Evolutionary conservation across 2,329 filamentous ascomycete genomes (phyloP), one percentile per base, ranked within the genome.

Genomic region (Claviceps quebecensis): DNA sequence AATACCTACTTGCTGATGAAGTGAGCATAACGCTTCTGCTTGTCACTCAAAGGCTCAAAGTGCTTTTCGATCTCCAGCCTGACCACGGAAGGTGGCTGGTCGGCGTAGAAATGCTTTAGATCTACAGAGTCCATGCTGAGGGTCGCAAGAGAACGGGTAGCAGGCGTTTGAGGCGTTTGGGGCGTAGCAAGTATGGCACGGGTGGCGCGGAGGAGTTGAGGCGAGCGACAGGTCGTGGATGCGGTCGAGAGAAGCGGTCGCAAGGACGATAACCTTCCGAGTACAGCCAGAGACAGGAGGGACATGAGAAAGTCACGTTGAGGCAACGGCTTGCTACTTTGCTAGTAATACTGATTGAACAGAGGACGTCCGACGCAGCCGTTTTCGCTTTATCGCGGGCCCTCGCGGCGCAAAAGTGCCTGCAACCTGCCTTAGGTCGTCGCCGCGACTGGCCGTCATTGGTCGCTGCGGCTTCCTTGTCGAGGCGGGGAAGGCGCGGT

Each of bases 21-120:
- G 70, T 96, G 90, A 56, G 90, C 86, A 74, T 96, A 96, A 63
- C 86, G 83, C 72, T 91, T 89, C 72, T 95, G 81, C 64, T 85
- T 74, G 61, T 86, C 79, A 50, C 71, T 76, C 55, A 93, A 69
- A 38, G 82, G 80, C 51, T 91, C 85, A 61, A 97, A 98, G 69
- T 97, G 91, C 64, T 88, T 86, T 70, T 88, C 88, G 66, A 97
- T 93, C 66, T 88, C 84, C 48, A 98, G 79, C 47, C 84, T 81
- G 53, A 96, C 91, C 52, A 96, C 81, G 47, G 83, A 86, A 1
- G 93, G 93, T 45, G 93, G 93, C 56, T 84, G 83, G 68, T 98
- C 93, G 46, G 93, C 90, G 55, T 95, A 77, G 67, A 95, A 96
- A 64, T 95, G 85, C 66, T 73, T 73, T 56, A 83, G 71, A 56